Conservation (phyloP, 345 rosid genomes). For the Theobroma cacao region DNA sequence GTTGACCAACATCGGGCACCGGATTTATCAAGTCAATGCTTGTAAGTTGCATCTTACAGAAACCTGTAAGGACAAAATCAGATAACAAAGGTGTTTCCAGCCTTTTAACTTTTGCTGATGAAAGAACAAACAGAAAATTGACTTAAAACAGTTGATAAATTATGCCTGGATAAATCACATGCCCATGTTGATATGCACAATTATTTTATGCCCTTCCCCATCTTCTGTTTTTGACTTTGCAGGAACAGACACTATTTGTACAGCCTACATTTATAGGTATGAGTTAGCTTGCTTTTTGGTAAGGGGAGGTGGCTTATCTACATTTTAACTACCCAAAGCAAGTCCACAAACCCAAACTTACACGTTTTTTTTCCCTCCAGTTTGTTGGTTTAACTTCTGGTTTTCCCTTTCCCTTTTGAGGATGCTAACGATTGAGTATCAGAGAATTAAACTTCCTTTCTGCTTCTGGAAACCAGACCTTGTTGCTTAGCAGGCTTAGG, state of each 20-base stretch:
- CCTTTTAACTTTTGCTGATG: not conserved
- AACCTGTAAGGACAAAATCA: not conserved
- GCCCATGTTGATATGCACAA: not conserved
- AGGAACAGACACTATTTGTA: not conserved
- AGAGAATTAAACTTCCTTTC: no score
- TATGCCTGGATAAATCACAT: not conserved
- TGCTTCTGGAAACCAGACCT: no score
- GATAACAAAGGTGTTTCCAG: not conserved
- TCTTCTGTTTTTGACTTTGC: constrained; percentile 21
- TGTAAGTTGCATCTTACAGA: not conserved
- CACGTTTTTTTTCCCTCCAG: not conserved
- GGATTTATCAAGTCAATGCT: not conserved
- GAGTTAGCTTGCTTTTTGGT: constrained; percentile 39
- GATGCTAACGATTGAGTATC: no score
- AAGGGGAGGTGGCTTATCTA: constrained; percentile 28
- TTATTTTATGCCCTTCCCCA: not conserved
- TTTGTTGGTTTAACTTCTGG: not conserved
- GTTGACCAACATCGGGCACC: not conserved
- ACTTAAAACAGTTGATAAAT: not conserved
- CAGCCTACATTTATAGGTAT: constrained; percentile 17
- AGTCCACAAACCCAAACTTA: not conserved
- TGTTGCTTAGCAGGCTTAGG: no score
- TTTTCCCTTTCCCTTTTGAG: not conserved
- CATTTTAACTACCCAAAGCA: constrained; percentile 15
- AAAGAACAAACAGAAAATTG: not conserved